Base-by-base conservation (phyloP, 2,329 filamentous ascomycete species). In the Fusarium sp. region DNA sequence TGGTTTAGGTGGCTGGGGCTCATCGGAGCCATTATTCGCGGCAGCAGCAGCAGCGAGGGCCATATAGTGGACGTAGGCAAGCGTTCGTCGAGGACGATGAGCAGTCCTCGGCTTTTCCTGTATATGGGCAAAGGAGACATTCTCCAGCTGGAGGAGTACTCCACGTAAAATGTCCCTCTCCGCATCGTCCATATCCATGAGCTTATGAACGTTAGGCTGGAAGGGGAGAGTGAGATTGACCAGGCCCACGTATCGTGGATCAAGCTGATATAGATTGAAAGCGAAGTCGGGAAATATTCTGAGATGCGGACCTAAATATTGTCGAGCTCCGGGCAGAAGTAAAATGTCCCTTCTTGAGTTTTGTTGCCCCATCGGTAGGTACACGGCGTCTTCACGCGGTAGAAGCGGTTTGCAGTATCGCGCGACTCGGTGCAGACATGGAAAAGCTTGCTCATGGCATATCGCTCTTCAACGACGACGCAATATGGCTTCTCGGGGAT, bases 21-120 rank as follows among this genome's bases (percentile, higher is more conserved):
- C 22, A 5, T 16, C 9, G 1, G n/a, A 1, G 14, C 16, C 16
- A 11, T 20, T n/a, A 2, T 16, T 40, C 0, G 20, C 5, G 15
- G 8, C 15, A 6, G 24, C 34, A 8, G 6, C 20, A 9, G 24
- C 34, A 24, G 14, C 16, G 8, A 25, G 15, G 8, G 11, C 18
- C 32, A 20, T 52, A 6, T 32, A 52, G 14, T 27, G 32, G 8
- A 42, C 24, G 20, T 27, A 29, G 6, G 50, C 32, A 14, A 29
- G 32, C 3, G 32, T 52, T 3, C 50, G 32, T 11, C 15, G 14
- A 18, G 12, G 32, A 7, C 12, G 50, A 4, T 18, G 32, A 25
- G 32, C 2, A 14, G 32, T 3, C 10, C 16, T 52, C 4, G 49
- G 14, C 7, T 27, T 52, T 14, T 27, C 32, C 6, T 16, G 12